phyloP scores from a whole-genome alignment of 306 rosid genomes.

The Astragalus membranaceus region DNA sequence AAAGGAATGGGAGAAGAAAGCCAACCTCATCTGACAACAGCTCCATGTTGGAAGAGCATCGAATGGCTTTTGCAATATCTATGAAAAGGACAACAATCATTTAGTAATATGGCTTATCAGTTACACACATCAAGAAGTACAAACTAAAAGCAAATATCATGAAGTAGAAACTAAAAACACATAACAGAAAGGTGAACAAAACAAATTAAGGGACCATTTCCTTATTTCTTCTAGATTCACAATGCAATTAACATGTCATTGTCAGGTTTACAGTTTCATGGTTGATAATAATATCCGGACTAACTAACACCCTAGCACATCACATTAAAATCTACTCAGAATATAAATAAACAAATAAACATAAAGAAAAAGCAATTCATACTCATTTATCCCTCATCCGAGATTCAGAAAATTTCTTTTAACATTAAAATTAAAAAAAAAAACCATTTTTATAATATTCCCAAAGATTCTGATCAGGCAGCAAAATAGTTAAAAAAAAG shows the following conservation, averaged over 20 bases:
- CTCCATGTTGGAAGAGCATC: constrained; percentile 64
- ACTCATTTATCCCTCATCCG: neutral
- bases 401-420: neutral
- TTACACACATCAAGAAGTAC: neutral
- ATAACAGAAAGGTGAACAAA: neutral
- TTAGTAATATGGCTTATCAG: neutral
- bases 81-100: constrained; percentile 1
- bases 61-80: constrained; percentile 52
- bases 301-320: neutral
- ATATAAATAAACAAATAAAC: neutral
- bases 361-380: neutral
- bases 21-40: constrained; percentile 80
- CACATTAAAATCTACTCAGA: neutral
- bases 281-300: neutral
- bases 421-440: neutral
- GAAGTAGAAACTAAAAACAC: no score
- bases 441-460: neutral
- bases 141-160: neutral
- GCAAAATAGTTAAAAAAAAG: no score
- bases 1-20: constrained; percentile 14
- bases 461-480: neutral
- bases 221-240: neutral
- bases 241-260: neutral
- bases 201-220: neutral
- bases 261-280: neutral